These are phyloP conservation scores for Lactarius hatsudake DNA, from an alignment of 768 basidiomycete genomes.

Conservation along the genomic window DNA sequence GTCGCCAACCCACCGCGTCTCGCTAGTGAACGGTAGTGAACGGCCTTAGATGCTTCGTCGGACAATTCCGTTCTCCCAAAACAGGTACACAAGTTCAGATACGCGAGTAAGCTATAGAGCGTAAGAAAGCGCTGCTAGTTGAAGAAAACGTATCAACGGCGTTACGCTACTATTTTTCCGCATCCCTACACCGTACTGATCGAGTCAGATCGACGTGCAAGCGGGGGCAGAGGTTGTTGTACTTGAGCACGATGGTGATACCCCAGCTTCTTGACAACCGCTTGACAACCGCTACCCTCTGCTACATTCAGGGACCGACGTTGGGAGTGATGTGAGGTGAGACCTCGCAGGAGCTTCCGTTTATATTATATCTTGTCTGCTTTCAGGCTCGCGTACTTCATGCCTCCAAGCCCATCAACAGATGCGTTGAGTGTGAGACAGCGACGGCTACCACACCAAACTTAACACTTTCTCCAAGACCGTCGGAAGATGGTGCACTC, in stretches of 20 bases:
- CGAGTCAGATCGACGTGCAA: not conserved
- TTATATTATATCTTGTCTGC: not conserved
- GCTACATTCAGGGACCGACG: not conserved
- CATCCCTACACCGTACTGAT: not conserved
- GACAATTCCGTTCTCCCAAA: not conserved
- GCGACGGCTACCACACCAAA: not conserved
- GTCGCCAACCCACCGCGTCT: not conserved
- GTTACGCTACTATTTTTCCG: not conserved
- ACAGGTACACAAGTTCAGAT: not conserved
- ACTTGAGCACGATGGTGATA: not conserved
- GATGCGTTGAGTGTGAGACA: not conserved
- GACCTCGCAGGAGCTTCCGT: not conserved
- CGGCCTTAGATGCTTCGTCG: not conserved
- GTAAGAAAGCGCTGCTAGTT: not conserved
- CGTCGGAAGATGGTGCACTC: not conserved
- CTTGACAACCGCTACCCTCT: not conserved
- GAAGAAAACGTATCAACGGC: not conserved
- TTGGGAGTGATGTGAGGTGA: not conserved
- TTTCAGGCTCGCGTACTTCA: not conserved
- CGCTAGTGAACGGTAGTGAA: not conserved
- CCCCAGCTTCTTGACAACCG: not conserved
- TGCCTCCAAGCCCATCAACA: not conserved
- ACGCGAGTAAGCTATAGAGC: not conserved
- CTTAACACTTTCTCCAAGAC: not conserved
- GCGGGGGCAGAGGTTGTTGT: not conserved